These are phyloP conservation scores for Monocercomonoides exilis DNA, from an alignment of 78 protist genomes.

Conservation along the genomic window DNA sequence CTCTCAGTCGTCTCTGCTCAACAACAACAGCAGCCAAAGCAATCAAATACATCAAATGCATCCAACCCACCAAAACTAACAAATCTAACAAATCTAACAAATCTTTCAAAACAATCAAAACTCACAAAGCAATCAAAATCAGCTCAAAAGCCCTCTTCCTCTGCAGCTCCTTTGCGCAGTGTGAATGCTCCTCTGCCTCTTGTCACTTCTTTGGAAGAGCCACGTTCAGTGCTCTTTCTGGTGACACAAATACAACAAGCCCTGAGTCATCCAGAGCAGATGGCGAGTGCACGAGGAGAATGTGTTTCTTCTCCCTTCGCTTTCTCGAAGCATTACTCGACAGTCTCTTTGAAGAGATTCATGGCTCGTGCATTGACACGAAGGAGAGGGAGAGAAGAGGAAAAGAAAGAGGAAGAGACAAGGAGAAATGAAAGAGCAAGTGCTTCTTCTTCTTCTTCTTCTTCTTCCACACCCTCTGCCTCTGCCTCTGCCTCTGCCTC, in stretches of 20 bases:
- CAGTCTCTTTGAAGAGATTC: no score
- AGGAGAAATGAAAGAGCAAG: no score
- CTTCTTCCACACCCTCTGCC: no score
- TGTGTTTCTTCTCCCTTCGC: no score
- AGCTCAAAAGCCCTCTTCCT: background rate
- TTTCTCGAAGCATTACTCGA: no score
- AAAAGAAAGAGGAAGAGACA: no score
- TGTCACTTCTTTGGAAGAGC: background rate
- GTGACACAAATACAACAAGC: background rate
- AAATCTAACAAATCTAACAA: background rate
- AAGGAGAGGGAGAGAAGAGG: no score
- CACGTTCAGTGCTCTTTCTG: background rate
- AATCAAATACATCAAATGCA: background rate
- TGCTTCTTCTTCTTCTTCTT: no score
- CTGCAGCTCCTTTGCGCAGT: background rate
- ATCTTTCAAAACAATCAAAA: background rate
- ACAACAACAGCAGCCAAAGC: background rate
- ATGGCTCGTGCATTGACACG: no score
- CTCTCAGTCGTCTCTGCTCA: no score
- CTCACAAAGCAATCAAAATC: background rate
- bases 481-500: no score
- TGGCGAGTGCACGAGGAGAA: background rate
- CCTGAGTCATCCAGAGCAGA: background rate
- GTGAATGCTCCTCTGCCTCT: background rate
- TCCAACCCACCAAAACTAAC: constrained; percentile 21